These are phyloP conservation scores for Ulvella scutata DNA, from an alignment of 139 green algal genomes.

Conservation along the genomic window DNA sequence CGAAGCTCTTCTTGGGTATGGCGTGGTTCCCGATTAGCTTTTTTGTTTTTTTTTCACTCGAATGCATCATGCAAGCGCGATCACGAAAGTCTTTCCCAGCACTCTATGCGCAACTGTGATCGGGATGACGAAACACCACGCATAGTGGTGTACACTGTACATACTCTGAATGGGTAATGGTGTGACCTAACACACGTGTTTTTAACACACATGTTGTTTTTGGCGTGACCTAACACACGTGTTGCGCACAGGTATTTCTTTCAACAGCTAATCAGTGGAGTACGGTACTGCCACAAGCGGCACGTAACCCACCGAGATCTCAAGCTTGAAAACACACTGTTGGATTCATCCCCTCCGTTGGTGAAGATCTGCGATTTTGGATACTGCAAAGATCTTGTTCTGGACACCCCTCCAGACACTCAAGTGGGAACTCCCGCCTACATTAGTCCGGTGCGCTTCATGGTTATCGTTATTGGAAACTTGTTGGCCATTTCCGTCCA, in stretches of 20 bases:
- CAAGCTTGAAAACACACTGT: slow-evolving; percentile 61
- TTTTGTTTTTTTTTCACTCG: no score
- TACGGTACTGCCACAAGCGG: slow-evolving; percentile 52
- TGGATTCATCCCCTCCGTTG: slow-evolving; percentile 41
- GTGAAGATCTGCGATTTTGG: slow-evolving; percentile 66
- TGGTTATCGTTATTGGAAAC: no score
- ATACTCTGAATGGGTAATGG: no score
- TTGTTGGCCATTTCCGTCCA: no score
- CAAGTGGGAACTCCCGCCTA: slow-evolving; percentile 13
- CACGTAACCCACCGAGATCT: slow-evolving; percentile 46
- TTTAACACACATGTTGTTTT: background rate
- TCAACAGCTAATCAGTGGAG: slow-evolving; percentile 43
- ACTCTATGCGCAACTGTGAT: background rate
- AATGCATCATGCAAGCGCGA: slow-evolving; percentile 48
- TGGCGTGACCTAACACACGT: background rate
- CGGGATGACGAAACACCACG: no score
- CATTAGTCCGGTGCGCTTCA: background rate
- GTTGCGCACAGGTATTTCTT: background rate
- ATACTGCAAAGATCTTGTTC: slow-evolving; percentile 31
- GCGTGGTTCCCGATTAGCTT: no score
- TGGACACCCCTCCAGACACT: slow-evolving; percentile 20
- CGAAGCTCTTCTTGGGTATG: no score
- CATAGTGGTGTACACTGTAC: no score
- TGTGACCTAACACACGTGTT: no score
- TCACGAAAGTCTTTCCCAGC: slow-evolving; percentile 10